These are phyloP conservation scores for Vanrija sp. DNA, from an alignment of 1,284 basidiomycete species.

Conservation along the genomic window DNA sequence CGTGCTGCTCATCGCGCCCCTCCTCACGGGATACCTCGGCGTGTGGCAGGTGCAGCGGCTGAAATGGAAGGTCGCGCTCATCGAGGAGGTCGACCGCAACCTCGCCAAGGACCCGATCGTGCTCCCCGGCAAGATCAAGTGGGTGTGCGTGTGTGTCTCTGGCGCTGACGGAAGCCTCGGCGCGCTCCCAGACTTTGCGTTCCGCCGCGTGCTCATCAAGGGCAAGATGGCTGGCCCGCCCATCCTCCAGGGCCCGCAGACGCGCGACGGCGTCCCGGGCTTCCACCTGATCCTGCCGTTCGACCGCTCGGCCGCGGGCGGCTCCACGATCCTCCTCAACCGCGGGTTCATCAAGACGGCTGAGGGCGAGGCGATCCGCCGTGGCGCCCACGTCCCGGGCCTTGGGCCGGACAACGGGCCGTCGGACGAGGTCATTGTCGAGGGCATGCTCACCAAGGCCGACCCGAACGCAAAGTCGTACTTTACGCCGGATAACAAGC, in stretches of 20 bases:
- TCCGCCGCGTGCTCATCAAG: constrained; percentile 72
- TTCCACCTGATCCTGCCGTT: constrained; percentile 35
- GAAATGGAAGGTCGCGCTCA: constrained; percentile 91
- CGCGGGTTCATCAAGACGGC: constrained; percentile 74
- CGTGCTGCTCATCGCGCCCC: constrained; percentile 77
- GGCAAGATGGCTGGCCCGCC: constrained; percentile 74
- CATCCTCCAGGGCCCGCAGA: constrained; percentile 80
- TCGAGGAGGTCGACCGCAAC: constrained; percentile 92
- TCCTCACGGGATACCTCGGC: constrained; percentile 87
- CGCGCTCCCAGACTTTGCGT: constrained; percentile 78
- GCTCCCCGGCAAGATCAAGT: constrained; percentile 86
- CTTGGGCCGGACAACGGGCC: constrained; percentile 22
- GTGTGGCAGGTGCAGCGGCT: constrained; percentile 88
- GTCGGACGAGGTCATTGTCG: constrained; percentile 45
- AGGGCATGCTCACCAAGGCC: constrained; percentile 62
- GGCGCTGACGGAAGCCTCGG: constrained; percentile 33
- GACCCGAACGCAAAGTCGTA: constrained; percentile 54
- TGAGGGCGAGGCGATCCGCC: constrained; percentile 39
- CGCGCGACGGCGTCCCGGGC: constrained; percentile 70
- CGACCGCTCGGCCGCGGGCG: constrained; percentile 20
- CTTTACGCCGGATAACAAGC: constrained; percentile 86
- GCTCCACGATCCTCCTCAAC: constrained; percentile 67
- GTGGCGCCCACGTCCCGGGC: constrained; percentile 51
- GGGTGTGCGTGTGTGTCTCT: constrained; percentile 36
- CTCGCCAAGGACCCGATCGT: constrained; percentile 71